A percentile compares a stretch with the other conserved stretches of the same genome.
phyloP scores from a whole-genome alignment of 2,329 filamentous ascomycete species.

The Thelonectria olida region DNA sequence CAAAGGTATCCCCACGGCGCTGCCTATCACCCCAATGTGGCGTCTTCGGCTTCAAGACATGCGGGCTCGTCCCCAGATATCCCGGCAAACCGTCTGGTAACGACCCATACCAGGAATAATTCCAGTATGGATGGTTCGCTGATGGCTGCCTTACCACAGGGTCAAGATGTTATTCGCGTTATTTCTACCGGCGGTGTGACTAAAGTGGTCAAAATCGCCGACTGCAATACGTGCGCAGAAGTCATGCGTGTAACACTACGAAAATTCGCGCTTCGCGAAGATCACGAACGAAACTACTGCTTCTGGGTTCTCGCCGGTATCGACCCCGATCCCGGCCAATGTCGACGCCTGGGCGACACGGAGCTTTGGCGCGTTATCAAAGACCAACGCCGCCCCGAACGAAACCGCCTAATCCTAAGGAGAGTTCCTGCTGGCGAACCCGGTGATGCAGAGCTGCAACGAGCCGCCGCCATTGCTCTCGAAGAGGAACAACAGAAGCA shows the following conservation, averaged over 20 bases:
- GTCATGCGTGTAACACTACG: constrained; percentile 89
- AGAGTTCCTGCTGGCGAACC: constrained; percentile 94
- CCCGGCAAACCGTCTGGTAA: constrained; percentile 69
- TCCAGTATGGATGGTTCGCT: constrained; percentile 87
- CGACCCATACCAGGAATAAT: constrained; percentile 78
- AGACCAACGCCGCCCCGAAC: constrained; percentile 83
- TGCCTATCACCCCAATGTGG: constrained; percentile 57
- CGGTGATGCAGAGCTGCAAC: constrained; percentile 83
- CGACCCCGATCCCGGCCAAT: constrained; percentile 83
- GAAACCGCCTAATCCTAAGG: constrained; percentile 88
- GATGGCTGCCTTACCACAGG: constrained; percentile 84
- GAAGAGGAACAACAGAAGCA: constrained; percentile 85
- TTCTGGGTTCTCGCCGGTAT: constrained; percentile 92
- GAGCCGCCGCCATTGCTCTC: constrained; percentile 87
- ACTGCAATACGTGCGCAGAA: constrained; percentile 90
- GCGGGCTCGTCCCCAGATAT: constrained; percentile 72
- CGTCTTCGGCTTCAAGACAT: constrained; percentile 60
- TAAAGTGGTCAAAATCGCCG: constrained; percentile 92
- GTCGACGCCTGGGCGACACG: constrained; percentile 82
- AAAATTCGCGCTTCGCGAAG: constrained; percentile 88
- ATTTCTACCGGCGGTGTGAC: constrained; percentile 92
- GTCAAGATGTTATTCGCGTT: constrained; percentile 90
- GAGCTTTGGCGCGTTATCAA: constrained; percentile 93
- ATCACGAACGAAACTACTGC: constrained; percentile 94
- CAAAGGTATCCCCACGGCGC: constrained; percentile 67